Evolutionary conservation across 2,329 filamentous ascomycete species (phyloP).

Genomic region (Colletotrichum lini): DNA sequence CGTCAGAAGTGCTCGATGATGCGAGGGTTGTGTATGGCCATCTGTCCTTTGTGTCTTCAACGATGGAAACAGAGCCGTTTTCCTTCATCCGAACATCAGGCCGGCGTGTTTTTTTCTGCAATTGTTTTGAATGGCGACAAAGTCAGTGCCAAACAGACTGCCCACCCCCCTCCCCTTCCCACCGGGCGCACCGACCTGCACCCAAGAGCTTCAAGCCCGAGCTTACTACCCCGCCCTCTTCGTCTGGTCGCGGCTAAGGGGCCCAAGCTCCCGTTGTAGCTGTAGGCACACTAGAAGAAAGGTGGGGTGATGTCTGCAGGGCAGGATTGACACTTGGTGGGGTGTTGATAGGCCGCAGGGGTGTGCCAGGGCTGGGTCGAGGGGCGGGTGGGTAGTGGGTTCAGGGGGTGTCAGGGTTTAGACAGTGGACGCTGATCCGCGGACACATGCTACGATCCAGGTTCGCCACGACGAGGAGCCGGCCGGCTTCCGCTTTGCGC

Average conservation of each 20-base stretch:
- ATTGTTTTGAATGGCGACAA: not conserved
- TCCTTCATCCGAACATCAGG: not conserved
- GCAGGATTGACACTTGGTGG: constrained; percentile 40
- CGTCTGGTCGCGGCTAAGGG: constrained; percentile 21
- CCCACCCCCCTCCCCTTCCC: not conserved
- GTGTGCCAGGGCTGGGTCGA: constrained; percentile 1
- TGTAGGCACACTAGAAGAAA: not conserved
- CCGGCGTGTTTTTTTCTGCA: not conserved
- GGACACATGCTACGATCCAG: constrained; percentile 23
- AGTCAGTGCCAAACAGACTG: not conserved
- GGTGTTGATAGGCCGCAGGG: constrained; percentile 9
- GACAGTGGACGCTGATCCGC: constrained; percentile 8
- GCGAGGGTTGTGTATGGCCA: no score
- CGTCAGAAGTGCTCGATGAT: not conserved
- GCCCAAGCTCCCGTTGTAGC: constrained; percentile 32
- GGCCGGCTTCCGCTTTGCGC: constrained; percentile 24
- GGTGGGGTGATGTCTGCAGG: constrained; percentile 38
- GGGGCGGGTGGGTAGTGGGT: no score
- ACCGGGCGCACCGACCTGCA: no score
- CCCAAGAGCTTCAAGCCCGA: constrained; percentile 14
- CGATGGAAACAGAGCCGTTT: not conserved
- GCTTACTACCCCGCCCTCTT: constrained; percentile 6
- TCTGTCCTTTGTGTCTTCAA: not conserved
- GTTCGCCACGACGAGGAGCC: constrained; percentile 22
- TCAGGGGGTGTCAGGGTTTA: constrained; percentile 3